These are phyloP conservation scores for Ogataea methanolica DNA, from an alignment of 805 yeast genomes.

Conservation along the genomic window DNA sequence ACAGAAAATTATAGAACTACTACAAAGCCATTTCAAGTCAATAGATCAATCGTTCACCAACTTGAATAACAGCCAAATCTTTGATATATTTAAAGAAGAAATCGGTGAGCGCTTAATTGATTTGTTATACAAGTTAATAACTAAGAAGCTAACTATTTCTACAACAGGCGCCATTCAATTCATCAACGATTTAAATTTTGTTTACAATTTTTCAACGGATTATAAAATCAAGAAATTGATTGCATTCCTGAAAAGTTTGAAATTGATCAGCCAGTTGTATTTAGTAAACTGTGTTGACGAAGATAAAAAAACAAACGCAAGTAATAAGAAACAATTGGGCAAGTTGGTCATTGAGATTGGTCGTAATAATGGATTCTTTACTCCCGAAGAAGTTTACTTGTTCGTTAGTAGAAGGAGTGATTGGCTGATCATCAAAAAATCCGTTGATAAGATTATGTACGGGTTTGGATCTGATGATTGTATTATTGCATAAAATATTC, in stretches of 20 bases:
- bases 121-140: slow-evolving; percentile 69
- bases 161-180: slow-evolving; percentile 78
- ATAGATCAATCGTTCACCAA: slow-evolving; percentile 51
- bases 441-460: slow-evolving; percentile 92
- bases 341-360: slow-evolving; percentile 76
- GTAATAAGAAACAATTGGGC: slow-evolving; percentile 66
- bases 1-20: slow-evolving; percentile 49
- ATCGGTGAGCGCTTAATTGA: slow-evolving; percentile 83
- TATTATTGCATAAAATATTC: slow-evolving; percentile 48
- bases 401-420: slow-evolving; percentile 84
- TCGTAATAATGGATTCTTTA: slow-evolving; percentile 82
- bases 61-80: slow-evolving; percentile 72
- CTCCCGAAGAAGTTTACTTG: slow-evolving; percentile 92
- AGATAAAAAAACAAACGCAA: slow-evolving; percentile 42
- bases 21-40: slow-evolving; percentile 68
- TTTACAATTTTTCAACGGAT: slow-evolving; percentile 65
- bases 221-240: slow-evolving; percentile 63
- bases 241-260: slow-evolving; percentile 74
- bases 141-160: slow-evolving; percentile 62
- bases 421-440: slow-evolving; percentile 71
- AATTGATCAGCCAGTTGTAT: slow-evolving; percentile 80
- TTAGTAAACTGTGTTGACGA: slow-evolving; percentile 53
- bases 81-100: slow-evolving; percentile 93
- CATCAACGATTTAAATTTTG: slow-evolving; percentile 75
- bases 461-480: slow-evolving; percentile 85